Evolutionary conservation across 2,329 filamentous ascomycete species (phyloP), one percentile per base, ranked within the genome.

Genomic region (Talaromyces atroroseus): DNA sequence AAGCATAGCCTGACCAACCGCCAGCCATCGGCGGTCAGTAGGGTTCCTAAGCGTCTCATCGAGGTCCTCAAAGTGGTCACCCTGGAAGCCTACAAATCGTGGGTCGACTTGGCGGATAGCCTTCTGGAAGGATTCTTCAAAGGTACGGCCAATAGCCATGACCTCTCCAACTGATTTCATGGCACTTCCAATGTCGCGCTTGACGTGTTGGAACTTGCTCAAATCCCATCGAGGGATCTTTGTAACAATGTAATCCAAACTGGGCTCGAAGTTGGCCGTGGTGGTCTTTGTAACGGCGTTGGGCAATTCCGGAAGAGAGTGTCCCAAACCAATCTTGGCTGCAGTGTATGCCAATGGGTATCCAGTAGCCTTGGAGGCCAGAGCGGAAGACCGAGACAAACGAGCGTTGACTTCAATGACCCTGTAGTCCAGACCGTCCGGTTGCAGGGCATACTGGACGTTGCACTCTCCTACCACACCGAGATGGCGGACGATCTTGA

Each of bases 111-210:
- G 90, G 59, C 94, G 90, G 70, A 96, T 95, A 61, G 94, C 94
- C 80, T 99, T 99, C 76, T 99, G 94, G 80, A 99, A 95, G 16
- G 91, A 95, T 78, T 99, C 94, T 76, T 99, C 94, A 66, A 97
- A 99, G 29, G 94, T 97, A 74, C 94, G 87, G 64, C 94, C 94
- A 67, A 99, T 97, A 62, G 94, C 94, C 94, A 99, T 99, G 59
- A 99, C 94, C 76, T 99, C 94, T 71, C 94, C 94, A 57, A 99
- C 92, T 23, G 92, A 96, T 80, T 97, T 99, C 94, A 99, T 99
- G 60, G 92, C 88, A 70, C 90, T 95, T 65, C 94, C 94, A 70
- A 99, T 97, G 69, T 95, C 89, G 60, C 94, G 88, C 81, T 96
- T 95, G 62, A 99, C 94, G 68, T 97, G 92, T 78, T 97, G 92